phyloP scores from a whole-genome alignment of 2,329 filamentous ascomycete genomes.

The Calonectria pauciramosa region DNA sequence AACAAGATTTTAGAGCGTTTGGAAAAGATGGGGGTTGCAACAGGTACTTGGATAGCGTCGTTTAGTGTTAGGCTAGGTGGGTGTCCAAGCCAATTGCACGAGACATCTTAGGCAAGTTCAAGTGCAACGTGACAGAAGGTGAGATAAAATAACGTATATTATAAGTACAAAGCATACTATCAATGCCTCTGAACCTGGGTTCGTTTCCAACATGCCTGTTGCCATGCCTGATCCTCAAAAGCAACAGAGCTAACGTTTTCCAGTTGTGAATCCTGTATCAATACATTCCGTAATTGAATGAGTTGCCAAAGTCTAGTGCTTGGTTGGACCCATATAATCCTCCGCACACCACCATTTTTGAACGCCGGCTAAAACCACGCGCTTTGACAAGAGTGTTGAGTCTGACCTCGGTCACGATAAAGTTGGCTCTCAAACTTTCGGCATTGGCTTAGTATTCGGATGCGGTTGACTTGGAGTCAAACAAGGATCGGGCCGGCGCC shows the following conservation, averaged over 20 bases:
- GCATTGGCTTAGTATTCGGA: not conserved
- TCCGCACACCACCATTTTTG: not conserved
- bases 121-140: not conserved
- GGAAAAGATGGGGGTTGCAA: not conserved
- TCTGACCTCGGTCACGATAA: not conserved
- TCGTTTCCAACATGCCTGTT: not conserved
- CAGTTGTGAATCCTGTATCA: not conserved
- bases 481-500: not conserved
- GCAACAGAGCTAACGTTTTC: not conserved
- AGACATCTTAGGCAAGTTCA: not conserved
- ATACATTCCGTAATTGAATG: not conserved
- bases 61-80: too few relatives aligned
- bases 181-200: not conserved
- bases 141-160: not conserved
- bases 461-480: too few relatives aligned
- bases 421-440: not conserved
- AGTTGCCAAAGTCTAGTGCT: not conserved
- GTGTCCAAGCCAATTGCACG: too few relatives aligned
- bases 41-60: not conserved
- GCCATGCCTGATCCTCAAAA: not conserved
- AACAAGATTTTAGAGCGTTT: not conserved
- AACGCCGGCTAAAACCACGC: not conserved
- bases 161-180: not conserved
- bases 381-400: not conserved
- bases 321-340: not conserved